phyloP scores from a whole-genome alignment of 371 early-diverging fungal species.

The Mortierella polycephala region DNA sequence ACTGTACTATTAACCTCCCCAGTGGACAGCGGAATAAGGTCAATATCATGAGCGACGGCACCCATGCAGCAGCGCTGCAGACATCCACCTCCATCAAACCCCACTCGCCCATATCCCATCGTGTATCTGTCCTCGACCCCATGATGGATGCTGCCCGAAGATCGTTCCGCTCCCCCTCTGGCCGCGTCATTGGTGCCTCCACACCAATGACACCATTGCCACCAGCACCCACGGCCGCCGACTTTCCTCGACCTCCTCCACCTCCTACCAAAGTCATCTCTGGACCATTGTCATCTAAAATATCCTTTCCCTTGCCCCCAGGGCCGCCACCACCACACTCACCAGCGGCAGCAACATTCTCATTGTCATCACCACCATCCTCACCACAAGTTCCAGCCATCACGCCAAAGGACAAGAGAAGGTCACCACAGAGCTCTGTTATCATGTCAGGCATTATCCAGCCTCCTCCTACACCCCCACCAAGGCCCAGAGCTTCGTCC shows the following conservation, averaged over 20 bases:
- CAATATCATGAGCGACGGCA: no score
- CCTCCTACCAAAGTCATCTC: conserved; percentile 11
- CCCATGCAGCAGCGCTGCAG: no score
- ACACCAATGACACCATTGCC: no score
- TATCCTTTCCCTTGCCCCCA: conserved; percentile 3
- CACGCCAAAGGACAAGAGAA: conserved; percentile 24
- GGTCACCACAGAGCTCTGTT: conserved; percentile 28
- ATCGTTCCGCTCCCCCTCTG: no score
- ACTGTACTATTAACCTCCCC: no score
- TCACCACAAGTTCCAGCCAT: conserved; percentile 24
- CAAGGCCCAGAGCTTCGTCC: conserved; percentile 3
- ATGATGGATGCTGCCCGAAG: no score
- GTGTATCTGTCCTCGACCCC: no score
- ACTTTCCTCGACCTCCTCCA: not conserved
- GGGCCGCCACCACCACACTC: conserved; percentile 6
- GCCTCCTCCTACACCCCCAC: conserved; percentile 12
- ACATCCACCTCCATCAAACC: no score
- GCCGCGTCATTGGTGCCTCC: no score
- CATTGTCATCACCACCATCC: conserved; percentile 15
- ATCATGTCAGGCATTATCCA: conserved; percentile 6
- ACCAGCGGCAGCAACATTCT: not conserved
- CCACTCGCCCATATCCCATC: no score
- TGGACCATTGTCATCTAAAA: not conserved
- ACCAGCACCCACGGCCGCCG: no score
- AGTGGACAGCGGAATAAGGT: no score